Conservation (phyloP, 108 stramenopile genomes). For the Aurantiochytrium sp. region DNA sequence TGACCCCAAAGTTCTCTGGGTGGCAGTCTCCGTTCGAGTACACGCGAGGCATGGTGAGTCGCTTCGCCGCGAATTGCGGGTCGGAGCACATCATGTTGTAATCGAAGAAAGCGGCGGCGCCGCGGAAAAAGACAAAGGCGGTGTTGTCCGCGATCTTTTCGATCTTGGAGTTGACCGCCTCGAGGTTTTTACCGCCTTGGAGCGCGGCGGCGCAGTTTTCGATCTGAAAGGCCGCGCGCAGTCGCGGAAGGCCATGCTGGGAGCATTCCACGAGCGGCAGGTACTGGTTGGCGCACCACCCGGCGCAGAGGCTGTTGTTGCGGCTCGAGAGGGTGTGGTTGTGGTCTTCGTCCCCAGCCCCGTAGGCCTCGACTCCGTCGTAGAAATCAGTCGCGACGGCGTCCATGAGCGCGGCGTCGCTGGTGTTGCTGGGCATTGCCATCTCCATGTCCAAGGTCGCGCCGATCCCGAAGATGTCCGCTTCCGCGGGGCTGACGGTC, state of each 20-base stretch:
- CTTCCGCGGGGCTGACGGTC: too few species aligned
- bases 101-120: not conserved
- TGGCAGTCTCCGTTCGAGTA: constrained; percentile 15
- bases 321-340: not conserved
- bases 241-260: not conserved
- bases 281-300: not conserved
- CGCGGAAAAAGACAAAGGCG: not conserved
- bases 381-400: not conserved
- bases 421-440: too few species aligned
- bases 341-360: not conserved
- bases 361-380: not conserved
- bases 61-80: not conserved
- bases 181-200: not conserved
- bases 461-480: too few species aligned
- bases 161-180: not conserved
- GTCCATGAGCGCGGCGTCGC: not conserved
- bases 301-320: not conserved
- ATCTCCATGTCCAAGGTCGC: too few species aligned
- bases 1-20: constrained; percentile 11
- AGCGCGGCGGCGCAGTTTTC: constrained; percentile 11
- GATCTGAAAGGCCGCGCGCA: not conserved
- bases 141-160: constrained; percentile 8
- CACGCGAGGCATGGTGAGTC: not conserved
- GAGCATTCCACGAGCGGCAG: not conserved
- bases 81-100: constrained; percentile 14